These are phyloP conservation scores for Suillus plorans DNA, from an alignment of 768 basidiomycete species.

Conservation along the genomic window DNA sequence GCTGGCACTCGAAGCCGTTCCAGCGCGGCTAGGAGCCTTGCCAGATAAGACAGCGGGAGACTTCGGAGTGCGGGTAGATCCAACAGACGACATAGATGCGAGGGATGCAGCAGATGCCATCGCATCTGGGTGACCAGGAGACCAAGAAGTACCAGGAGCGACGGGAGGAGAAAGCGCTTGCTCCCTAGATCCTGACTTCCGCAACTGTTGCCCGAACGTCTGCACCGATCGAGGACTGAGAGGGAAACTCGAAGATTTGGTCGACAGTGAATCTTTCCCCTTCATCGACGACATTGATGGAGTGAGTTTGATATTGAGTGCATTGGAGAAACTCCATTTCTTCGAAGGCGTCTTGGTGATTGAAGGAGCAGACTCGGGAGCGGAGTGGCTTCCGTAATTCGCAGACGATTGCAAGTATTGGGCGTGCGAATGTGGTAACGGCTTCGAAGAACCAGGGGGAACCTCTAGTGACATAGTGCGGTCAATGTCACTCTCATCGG, in stretches of 20 bases:
- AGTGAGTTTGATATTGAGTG: slow-evolving; percentile 72
- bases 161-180: slow-evolving; percentile 46
- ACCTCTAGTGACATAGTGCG: slow-evolving; percentile 54
- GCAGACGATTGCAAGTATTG: slow-evolving; percentile 41
- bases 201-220: slow-evolving; percentile 60
- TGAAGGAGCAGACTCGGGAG: slow-evolving; percentile 44
- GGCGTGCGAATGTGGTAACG: slow-evolving; percentile 23
- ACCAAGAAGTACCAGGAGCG: slow-evolving; percentile 55
- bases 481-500: slow-evolving; percentile 47
- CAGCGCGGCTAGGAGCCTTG: slow-evolving; percentile 71
- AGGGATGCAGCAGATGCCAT: slow-evolving; percentile 80
- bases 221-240: slow-evolving; percentile 67
- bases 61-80: slow-evolving; percentile 56
- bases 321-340: slow-evolving; percentile 95
- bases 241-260: slow-evolving; percentile 54
- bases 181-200: slow-evolving; percentile 72
- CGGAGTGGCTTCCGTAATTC: slow-evolving; percentile 36
- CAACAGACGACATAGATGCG: slow-evolving; percentile 70
- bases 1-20: slow-evolving; percentile 75
- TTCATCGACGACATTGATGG: slow-evolving; percentile 58
- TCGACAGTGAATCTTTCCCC: slow-evolving; percentile 39
- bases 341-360: slow-evolving; percentile 83
- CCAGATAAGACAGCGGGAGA: slow-evolving; percentile 40
- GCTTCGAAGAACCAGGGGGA: slow-evolving; percentile 33
- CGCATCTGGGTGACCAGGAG: slow-evolving; percentile 68